Evolutionary conservation across 768 basidiomycete genomes (phyloP).

Genomic region (Boletus speciosus): DNA sequence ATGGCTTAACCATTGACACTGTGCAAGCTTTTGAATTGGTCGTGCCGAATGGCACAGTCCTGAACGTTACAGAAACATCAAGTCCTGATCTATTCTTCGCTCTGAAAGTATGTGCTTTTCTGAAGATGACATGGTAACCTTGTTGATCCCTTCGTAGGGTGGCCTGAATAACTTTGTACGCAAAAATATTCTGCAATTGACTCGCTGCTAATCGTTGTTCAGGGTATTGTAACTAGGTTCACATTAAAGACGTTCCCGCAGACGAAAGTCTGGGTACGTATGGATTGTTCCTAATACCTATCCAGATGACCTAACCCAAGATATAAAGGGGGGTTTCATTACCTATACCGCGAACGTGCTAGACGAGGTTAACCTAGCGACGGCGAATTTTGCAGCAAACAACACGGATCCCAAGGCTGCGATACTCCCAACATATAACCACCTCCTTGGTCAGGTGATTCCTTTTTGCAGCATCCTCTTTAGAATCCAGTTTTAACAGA

Average conservation of each 20-base stretch:
- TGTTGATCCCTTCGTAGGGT: conserved; percentile 36
- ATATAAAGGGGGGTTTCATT: conserved; percentile 50
- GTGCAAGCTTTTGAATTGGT: conserved; percentile 56
- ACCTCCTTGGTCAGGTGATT: background rate
- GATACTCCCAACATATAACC: conserved; percentile 45
- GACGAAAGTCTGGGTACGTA: conserved; percentile 53
- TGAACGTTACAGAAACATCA: conserved; percentile 30
- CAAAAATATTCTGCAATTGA: background rate
- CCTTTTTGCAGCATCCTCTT: no score
- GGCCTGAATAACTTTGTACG: conserved; percentile 59
- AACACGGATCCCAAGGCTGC: conserved; percentile 22
- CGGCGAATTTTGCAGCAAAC: conserved; percentile 19
- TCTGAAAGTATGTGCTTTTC: conserved; percentile 33
- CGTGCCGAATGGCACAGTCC: conserved; percentile 40
- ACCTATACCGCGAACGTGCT: conserved; percentile 15
- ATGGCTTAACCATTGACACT: conserved; percentile 56
- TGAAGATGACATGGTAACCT: background rate
- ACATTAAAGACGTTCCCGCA: conserved; percentile 54
- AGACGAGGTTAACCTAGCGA: conserved; percentile 16
- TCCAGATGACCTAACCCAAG: background rate
- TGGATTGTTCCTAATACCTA: conserved; percentile 3
- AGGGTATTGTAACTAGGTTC: conserved; percentile 61
- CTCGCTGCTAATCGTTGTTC: background rate
- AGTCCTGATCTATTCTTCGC: conserved; percentile 42
- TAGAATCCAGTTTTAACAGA: background rate